Conservation (phyloP, 305 asterid species). For the Nicotiana rustica region DNA sequence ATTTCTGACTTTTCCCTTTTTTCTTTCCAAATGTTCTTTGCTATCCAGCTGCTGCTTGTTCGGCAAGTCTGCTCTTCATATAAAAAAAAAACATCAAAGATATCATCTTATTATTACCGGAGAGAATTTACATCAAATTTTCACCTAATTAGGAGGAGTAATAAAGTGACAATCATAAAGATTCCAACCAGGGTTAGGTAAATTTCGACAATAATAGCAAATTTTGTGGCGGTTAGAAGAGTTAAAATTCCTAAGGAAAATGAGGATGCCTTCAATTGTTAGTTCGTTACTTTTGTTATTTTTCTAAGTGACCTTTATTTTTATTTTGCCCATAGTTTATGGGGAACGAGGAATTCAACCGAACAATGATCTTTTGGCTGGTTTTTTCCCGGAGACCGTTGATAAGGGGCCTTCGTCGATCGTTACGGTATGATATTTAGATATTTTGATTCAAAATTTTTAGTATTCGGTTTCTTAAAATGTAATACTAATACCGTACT, state of each 20-base stretch:
- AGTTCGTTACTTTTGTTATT: not conserved
- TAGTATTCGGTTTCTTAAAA: too few species aligned
- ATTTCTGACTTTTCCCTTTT: too few species aligned
- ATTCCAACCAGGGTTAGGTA: not conserved
- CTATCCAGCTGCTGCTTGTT: not conserved
- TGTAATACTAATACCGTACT: too few species aligned
- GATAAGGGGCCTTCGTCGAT: too few species aligned
- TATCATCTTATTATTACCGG: not conserved
- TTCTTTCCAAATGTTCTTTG: not conserved
- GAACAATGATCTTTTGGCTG: not conserved
- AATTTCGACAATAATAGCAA: not conserved
- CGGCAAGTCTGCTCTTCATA: not conserved
- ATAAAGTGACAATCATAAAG: not conserved
- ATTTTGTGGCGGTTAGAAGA: not conserved
- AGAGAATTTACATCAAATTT: not conserved
- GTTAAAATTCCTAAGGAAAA: not conserved
- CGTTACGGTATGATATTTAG: too few species aligned
- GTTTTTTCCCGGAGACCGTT: too few species aligned
- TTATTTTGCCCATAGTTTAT: not conserved
- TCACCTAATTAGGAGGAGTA: constrained; percentile 1
- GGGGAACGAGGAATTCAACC: not conserved
- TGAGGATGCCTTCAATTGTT: not conserved
- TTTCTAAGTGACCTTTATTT: not conserved
- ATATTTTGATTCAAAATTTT: too few species aligned
- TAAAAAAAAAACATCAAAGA: not conserved